Base-by-base conservation (phyloP, 768 basidiomycete genomes). In the Asterophora lycoperdoides region DNA sequence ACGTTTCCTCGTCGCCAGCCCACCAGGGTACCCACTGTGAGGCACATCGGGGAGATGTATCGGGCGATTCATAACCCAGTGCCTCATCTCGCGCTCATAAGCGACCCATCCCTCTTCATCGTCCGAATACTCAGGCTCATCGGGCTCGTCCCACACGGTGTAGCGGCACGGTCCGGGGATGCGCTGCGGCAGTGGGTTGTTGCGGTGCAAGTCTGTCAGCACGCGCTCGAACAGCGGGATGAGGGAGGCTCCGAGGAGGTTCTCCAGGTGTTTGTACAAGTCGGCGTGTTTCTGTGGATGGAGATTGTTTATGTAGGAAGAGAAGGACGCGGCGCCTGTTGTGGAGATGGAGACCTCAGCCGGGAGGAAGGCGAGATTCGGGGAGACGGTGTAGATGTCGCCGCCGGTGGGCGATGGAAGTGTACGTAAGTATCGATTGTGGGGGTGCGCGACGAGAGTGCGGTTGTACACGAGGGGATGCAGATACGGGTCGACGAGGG, bases 281-380 rank as follows among this genome's bases (percentile, higher is more conserved):
- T 51, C 20, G 13, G 34, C 37, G 46, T 69, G 54, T 11, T 45
- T 36, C 4, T 57, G 53, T 5, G 71, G 74, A 49, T 78, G 60
- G 17, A 81, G 60, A 49, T 78, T 77, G 59, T 79, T 80, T 65
- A 81, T 79, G 60, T 81, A 81, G 2, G 76, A 75, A 8, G 64
- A 52, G 44, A 76, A 70, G 48, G 60, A 61, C 2, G 60, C 59
- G 4, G 45, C 44, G 11, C 66, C 64, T 9, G 63, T 44, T 5
- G 59, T 37, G 9, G 71, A 68, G 10, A 78, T 58, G 34, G 51
- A 60, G 15, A 76, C 67, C 29, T 72, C 66, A 5, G 77, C 68
- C 13, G 78, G 78, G n/a, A 81, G 64, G 33, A 69, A 60, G 5
- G 73, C 62, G 52, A 70, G 75, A 6, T 60, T 38, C 2, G 61